A percentile compares a stretch with the other conserved stretches of the same genome.
Evolutionary conservation across 2,329 filamentous ascomycete genomes (phyloP).

Genomic region (Ceratocystis harringtonii): DNA sequence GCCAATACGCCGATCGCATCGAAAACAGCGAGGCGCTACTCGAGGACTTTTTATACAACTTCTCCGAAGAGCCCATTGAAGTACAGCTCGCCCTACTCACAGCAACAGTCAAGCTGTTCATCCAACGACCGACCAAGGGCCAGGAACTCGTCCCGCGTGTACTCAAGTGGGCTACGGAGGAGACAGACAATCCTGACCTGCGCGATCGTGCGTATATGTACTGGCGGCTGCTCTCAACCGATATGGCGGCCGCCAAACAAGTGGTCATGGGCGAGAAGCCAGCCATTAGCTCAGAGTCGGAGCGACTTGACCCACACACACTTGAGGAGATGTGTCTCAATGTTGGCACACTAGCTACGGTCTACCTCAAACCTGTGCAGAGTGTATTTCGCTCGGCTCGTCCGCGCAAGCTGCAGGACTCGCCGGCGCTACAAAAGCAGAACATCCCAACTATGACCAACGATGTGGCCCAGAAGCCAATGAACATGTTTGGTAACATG

Average conservation of each 20-base stretch:
- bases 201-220: constrained; percentile 98
- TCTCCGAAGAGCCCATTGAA: constrained; percentile 86
- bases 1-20: constrained; percentile 91
- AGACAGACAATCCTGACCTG: constrained; percentile 96
- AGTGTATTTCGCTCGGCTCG: constrained; percentile 88
- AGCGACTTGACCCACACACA: constrained; percentile 79
- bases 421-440: constrained; percentile 69
- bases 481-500: constrained; percentile 39
- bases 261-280: constrained; percentile 98
- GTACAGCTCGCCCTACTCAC: constrained; percentile 90
- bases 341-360: constrained; percentile 87
- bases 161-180: constrained; percentile 95
- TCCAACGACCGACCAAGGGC: constrained; percentile 87
- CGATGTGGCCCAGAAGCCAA: constrained; percentile 41
- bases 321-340: constrained; percentile 96
- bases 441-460: constrained; percentile 34
- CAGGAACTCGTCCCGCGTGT: constrained; percentile 88
- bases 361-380: constrained; percentile 95
- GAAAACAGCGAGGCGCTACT: constrained; percentile 90
- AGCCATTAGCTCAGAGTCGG: constrained; percentile 86
- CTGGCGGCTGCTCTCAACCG: constrained; percentile 87
- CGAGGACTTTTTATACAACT: constrained; percentile 88
- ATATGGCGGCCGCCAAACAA: constrained; percentile 69
- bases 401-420: constrained; percentile 62
- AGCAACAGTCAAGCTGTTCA: constrained; percentile 94